These are phyloP conservation scores for Apium graveolens DNA, from an alignment of 129 eudicot genomes.

Conservation along the genomic window DNA sequence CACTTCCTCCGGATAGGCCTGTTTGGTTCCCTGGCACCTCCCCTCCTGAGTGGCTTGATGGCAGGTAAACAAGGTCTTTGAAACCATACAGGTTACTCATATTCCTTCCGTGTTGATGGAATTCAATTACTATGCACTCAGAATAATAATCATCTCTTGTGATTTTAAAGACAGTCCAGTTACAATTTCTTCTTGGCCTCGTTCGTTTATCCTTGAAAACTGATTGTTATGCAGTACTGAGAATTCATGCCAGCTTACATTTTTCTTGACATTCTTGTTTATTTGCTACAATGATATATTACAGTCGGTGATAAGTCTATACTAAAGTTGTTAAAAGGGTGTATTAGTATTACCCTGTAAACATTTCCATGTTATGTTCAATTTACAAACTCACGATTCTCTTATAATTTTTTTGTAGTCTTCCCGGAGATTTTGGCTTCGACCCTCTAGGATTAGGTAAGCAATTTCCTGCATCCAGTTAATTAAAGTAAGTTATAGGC, in stretches of 20 bases:
- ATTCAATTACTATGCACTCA: not conserved
- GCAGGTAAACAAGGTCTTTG: slow-evolving; percentile 43
- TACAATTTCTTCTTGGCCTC: not conserved
- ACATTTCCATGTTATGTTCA: not conserved
- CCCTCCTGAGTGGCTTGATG: slow-evolving; percentile 89
- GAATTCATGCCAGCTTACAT: not conserved
- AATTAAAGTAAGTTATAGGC: not conserved
- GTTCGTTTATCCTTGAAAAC: not conserved
- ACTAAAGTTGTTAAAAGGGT: not conserved
- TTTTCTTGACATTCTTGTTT: not conserved
- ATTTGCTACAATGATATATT: not conserved
- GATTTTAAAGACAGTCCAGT: not conserved
- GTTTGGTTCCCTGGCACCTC: slow-evolving; percentile 89
- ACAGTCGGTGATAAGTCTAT: not conserved
- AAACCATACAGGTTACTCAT: not conserved
- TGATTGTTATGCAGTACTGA: not conserved
- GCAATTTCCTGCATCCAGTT: slow-evolving; percentile 3
- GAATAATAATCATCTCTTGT: not conserved
- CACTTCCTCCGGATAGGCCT: slow-evolving; percentile 95
- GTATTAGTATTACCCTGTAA: not conserved
- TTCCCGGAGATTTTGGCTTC: slow-evolving; percentile 98
- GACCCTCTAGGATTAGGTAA: slow-evolving; percentile 91
- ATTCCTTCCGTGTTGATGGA: not conserved
- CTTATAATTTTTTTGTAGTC: slow-evolving; percentile 37
- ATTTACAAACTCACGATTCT: not conserved